These are phyloP conservation scores for Crotalaria pallida DNA, from an alignment of 306 rosid genomes.

Conservation along the genomic window DNA sequence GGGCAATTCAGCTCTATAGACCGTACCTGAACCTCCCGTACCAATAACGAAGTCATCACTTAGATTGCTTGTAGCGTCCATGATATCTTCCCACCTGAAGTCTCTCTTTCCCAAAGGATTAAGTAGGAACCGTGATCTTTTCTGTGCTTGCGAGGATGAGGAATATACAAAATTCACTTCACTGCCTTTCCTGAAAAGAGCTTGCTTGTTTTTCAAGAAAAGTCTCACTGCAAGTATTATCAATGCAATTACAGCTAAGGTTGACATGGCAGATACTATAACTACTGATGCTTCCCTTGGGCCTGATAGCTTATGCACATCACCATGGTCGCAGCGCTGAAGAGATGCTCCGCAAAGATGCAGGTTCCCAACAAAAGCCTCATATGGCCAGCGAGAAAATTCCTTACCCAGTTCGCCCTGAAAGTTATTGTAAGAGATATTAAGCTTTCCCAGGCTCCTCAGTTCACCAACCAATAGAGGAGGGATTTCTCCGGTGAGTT, in stretches of 20 bases:
- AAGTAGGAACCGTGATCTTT: conserved; percentile 44
- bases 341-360: conserved; percentile 82
- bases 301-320: conserved; percentile 21
- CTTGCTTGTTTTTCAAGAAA: conserved; percentile 39
- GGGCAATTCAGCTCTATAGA: conserved; percentile 65
- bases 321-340: conserved; percentile 22
- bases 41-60: conserved; percentile 77
- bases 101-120: conserved; percentile 41
- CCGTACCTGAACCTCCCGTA: conserved; percentile 83
- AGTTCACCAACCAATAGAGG: conserved; percentile 45
- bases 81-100: conserved; percentile 68
- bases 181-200: conserved; percentile 33
- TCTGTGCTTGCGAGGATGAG: conserved; percentile 50
- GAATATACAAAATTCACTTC: conserved; percentile 47
- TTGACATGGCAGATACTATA: conserved; percentile 56
- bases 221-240: conserved; percentile 37
- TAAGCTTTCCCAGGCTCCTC: conserved; percentile 67
- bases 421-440: conserved; percentile 68
- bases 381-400: conserved; percentile 60
- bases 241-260: conserved; percentile 58
- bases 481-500: conserved; percentile 76
- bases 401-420: conserved; percentile 56
- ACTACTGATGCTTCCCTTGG: conserved; percentile 41
- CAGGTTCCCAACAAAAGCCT: conserved; percentile 56
- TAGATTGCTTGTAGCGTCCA: conserved; percentile 69